Evolutionary conservation across 225 moss, liverwort and hornwort species (phyloP).

Genomic region (Bryum argenteum): DNA sequence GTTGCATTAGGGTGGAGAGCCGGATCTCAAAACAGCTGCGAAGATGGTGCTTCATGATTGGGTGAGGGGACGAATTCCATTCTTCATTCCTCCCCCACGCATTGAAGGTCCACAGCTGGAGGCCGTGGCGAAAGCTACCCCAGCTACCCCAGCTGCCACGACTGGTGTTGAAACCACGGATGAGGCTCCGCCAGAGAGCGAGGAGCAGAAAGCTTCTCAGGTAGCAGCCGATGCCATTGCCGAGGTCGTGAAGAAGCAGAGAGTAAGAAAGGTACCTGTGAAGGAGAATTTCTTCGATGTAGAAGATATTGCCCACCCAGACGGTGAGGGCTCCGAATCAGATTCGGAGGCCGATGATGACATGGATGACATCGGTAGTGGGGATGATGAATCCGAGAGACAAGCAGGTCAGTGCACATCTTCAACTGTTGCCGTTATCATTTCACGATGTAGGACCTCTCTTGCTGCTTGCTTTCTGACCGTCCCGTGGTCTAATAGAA

Average conservation of each 20-base stretch:
- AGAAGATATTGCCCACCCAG: constrained; percentile 69
- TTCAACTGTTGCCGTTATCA: neutral
- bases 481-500: too few relatives aligned
- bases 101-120: constrained; percentile 47
- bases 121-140: constrained; percentile 34
- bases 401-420: constrained; percentile 39
- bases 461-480: neutral
- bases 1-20: constrained; percentile 79
- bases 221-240: constrained; percentile 72
- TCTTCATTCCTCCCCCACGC: constrained; percentile 90
- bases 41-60: constrained; percentile 99
- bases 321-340: constrained; percentile 44
- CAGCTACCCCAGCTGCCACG: constrained; percentile 29
- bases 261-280: constrained; percentile 78
- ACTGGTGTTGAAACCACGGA: constrained; percentile 28
- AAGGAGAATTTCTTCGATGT: constrained; percentile 88
- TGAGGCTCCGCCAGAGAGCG: constrained; percentile 40
- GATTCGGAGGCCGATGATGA: constrained; percentile 43
- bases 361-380: constrained; percentile 42
- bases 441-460: neutral
- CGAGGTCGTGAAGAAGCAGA: constrained; percentile 77
- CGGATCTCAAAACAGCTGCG: constrained; percentile 91
- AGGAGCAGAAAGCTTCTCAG: constrained; percentile 52
- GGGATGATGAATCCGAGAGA: constrained; percentile 54
- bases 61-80: constrained; percentile 96